Evolutionary conservation across 2,329 filamentous ascomycete genomes (phyloP), one percentile per base, ranked within the genome.

Genomic region (Diaporthe helianthi): DNA sequence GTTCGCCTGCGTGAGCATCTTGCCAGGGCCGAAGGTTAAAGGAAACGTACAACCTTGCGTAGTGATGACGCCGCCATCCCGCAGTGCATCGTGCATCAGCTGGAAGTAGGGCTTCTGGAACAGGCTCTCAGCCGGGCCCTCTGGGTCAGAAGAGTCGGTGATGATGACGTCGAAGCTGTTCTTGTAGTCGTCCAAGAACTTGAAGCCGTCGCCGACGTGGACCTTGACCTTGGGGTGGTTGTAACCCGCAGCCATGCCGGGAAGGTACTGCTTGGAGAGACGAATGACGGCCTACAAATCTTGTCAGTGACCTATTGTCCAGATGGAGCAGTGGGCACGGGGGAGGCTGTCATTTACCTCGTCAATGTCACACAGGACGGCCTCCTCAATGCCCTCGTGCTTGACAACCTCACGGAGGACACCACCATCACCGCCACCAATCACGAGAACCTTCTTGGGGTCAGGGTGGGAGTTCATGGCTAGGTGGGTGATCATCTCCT

Each of bases 31-130:
- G 64, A 71, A 73, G 72, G 73, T 80, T 87, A 86, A 89, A 88
- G 90, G 91, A 90, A 87, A 93, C 93, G 89, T 94, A 97, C 93
- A 97, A 99, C 96, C 96, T 98, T 99, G 96, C 80, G 96, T 99
- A 84, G 94, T 95, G 85, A 99, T 98, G 80, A 99, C 94, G 86
- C 96, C 96, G 83, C 94, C 95, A 78, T 97, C 93, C 75, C 93
- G 90, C 76, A 98, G 90, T 77, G 96, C 96, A 78, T 91, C 92
- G 81, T 92, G 87, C 72, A 99, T 89, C 75, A 99, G 90, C 87
- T 98, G 87, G 83, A 98, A 99, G 89, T 99, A 99, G 72, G 94
- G 92, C 88, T 98, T 98, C 89, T 98, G 89, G 92, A 99, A 99
- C 74, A 99, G 89, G 77, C 89, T 91, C 89, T 98, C 94, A 75